These are phyloP conservation scores for Monosporascus sp. DNA, from an alignment of 2,329 filamentous ascomycete genomes.

Conservation along the genomic window DNA sequence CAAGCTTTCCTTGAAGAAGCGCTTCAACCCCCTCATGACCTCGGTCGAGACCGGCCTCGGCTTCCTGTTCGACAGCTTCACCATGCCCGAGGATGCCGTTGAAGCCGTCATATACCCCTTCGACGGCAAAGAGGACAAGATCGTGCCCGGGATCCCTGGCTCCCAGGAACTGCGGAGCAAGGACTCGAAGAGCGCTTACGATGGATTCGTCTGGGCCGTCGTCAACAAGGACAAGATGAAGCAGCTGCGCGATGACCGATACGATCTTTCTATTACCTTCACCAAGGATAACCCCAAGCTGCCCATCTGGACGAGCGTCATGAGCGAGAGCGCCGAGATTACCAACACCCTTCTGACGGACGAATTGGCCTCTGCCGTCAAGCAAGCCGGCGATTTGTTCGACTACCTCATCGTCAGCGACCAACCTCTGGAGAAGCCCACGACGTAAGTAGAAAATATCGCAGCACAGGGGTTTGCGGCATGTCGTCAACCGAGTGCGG, in stretches of 20 bases:
- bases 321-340: constrained; percentile 95
- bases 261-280: constrained; percentile 86
- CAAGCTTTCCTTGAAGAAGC: constrained; percentile 74
- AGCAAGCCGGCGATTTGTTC: constrained; percentile 71
- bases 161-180: constrained; percentile 50
- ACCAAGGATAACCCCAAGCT: constrained; percentile 93
- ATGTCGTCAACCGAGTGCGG: too few species aligned
- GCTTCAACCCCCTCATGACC: constrained; percentile 71
- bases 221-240: constrained; percentile 96
- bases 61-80: constrained; percentile 76
- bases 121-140: constrained; percentile 80
- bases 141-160: constrained; percentile 62
- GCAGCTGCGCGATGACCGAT: constrained; percentile 82
- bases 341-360: constrained; percentile 81
- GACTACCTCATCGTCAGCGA: constrained; percentile 88
- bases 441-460: constrained; percentile 54
- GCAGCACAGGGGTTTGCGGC: not conserved
- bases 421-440: constrained; percentile 81
- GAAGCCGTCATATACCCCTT: constrained; percentile 82
- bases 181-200: constrained; percentile 65
- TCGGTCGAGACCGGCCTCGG: constrained; percentile 61
- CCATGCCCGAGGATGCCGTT: constrained; percentile 63
- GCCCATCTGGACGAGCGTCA: constrained; percentile 83
- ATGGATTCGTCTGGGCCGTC: constrained; percentile 90
- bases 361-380: constrained; percentile 77